These are phyloP conservation scores for Apiotrichum brassicae DNA, from an alignment of 1,284 basidiomycete species.

Conservation along the genomic window DNA sequence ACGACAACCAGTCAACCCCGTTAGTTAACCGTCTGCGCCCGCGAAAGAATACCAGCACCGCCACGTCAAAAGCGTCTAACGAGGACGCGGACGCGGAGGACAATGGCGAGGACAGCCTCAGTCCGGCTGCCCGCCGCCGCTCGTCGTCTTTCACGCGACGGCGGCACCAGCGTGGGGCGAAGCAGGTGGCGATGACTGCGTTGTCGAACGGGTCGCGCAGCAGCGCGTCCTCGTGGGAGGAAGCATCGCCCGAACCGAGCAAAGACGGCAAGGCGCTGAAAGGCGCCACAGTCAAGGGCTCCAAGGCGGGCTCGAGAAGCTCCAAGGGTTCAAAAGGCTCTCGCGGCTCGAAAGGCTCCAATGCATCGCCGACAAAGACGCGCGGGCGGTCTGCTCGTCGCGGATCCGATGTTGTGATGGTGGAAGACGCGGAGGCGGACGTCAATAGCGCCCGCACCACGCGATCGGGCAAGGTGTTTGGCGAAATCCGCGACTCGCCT, in stretches of 20 bases:
- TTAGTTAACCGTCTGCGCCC: slow-evolving; percentile 48
- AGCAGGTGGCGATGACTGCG: slow-evolving; percentile 24
- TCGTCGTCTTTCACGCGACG: slow-evolving; percentile 2
- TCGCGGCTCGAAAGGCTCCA: neutral
- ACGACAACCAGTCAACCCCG: slow-evolving; percentile 48
- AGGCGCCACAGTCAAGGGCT: neutral
- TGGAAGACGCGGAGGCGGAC: neutral
- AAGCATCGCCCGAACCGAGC: neutral
- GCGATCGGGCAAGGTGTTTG: slow-evolving; percentile 36
- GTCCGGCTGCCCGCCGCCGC: neutral
- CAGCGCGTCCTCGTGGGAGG: neutral
- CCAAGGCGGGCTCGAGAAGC: neutral
- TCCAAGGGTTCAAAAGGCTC: slow-evolving; percentile 2
- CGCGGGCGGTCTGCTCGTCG: neutral
- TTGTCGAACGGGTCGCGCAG: slow-evolving; percentile 13
- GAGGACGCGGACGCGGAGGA: slow-evolving; percentile 47
- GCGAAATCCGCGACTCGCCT: slow-evolving; percentile 45
- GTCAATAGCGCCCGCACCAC: slow-evolving; percentile 19
- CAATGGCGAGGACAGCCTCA: slow-evolving; percentile 26
- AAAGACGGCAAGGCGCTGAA: neutral
- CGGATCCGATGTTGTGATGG: neutral
- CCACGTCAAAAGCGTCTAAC: slow-evolving; percentile 22
- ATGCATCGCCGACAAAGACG: neutral
- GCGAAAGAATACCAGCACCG: slow-evolving; percentile 17
- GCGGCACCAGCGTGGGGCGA: slow-evolving; percentile 21